These are phyloP conservation scores for Lantana camara DNA, from an alignment of 257 asterid species.

Conservation along the genomic window DNA sequence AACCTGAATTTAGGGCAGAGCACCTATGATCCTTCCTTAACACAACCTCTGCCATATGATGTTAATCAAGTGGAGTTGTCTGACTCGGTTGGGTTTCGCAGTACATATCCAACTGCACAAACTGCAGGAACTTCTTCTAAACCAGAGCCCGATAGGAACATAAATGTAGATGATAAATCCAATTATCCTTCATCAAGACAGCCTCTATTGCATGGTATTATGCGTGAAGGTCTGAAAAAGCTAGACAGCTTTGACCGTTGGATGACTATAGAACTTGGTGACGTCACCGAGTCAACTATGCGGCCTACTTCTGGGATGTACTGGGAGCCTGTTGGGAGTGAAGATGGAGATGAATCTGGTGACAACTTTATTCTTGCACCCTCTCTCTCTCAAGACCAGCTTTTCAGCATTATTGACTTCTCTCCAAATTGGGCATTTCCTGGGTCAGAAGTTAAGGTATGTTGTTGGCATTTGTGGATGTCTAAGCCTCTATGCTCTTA, in stretches of 20 bases:
- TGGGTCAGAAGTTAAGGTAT: slow-evolving; percentile 77
- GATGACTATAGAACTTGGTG: slow-evolving; percentile 95
- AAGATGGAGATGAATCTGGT: slow-evolving; percentile 63
- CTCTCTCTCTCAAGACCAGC: slow-evolving; percentile 83
- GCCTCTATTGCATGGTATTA: slow-evolving; percentile 67
- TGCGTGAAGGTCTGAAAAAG: slow-evolving; percentile 73
- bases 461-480: slow-evolving; percentile 15
- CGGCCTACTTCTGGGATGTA: slow-evolving; percentile 62
- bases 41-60: slow-evolving; percentile 32
- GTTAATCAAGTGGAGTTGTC: slow-evolving; percentile 40
- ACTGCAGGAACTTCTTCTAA: slow-evolving; percentile 41
- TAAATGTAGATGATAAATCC: slow-evolving; percentile 44
- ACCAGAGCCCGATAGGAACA: slow-evolving; percentile 45
- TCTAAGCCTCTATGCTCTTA: slow-evolving; percentile 16
- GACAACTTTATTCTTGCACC: slow-evolving; percentile 74
- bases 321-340: slow-evolving; percentile 83
- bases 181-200: slow-evolving; percentile 56
- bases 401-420: slow-evolving; percentile 81
- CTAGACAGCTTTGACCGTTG: slow-evolving; percentile 97
- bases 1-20: slow-evolving; percentile 36
- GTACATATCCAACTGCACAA: slow-evolving; percentile 44
- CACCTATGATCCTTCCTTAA: slow-evolving; percentile 24
- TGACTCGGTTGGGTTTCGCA: slow-evolving; percentile 34
- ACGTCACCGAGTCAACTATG: slow-evolving; percentile 68
- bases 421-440: slow-evolving; percentile 83